Evolutionary conservation across 352 stramenopile genomes (phyloP), one percentile per base, ranked within the genome.

Genomic region (Phytophthora sp.): DNA sequence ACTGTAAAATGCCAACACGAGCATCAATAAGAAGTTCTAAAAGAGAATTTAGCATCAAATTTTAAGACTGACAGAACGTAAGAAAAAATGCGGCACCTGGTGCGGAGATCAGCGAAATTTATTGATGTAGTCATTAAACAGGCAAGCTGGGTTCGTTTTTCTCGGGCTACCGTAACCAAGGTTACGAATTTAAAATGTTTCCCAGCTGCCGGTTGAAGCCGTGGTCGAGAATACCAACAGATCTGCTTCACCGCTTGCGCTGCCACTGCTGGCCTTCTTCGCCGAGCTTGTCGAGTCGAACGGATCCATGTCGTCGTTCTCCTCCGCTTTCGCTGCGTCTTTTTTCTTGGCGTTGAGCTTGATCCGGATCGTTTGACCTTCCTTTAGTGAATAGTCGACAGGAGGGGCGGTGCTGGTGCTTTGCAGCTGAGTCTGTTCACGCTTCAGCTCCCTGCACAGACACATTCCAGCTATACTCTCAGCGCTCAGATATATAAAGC

Each of bases 341-440:
- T 80, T 84, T 57, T 58, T 74, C 57, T 90, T 85, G 13, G 74
- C 75, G 62, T 90, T 91, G 60, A 91, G 83, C 54, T 89, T 90
- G 69, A 98, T 95, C 4, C 78, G 82, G 59, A 98, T 98, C 57
- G 93, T 98, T 67, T 98, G 80, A 47, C 93, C 93, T 45, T 97
- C 76, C 63, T 98, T 98, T 23, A 98, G 81, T 21, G 79, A 94
- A 69, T 97, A 98, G 81, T 97, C 90, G 41, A 96, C 93, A 13
- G 79, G 67, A 18, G 73, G 52, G 8, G 64, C 52, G 1, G 78
- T 57, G 3, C 63, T 79, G 33, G 65, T 71, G 71, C 29, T 84
- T 55, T 46, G 67, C 59, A 23, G 68, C 68, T 53, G 77, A 30
- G 63, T 74, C 55, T 91, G 66, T 51, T 91, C 82, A 36, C 82